Evolutionary conservation across 441 rosid species (phyloP).

Genomic region (Syzygium syzygioides): DNA sequence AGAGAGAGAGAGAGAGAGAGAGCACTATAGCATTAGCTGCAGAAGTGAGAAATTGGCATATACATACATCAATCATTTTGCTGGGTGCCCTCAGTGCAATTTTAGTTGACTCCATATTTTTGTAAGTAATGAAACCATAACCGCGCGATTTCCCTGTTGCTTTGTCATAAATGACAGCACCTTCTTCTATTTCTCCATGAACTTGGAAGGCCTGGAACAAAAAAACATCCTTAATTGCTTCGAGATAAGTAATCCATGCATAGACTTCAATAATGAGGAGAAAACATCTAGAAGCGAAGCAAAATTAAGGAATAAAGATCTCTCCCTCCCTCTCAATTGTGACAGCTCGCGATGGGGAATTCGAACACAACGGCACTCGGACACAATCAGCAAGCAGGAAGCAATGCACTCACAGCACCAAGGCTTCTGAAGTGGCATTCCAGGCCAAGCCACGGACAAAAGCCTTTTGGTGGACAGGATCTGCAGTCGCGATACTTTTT

Average conservation of each 20-base stretch:
- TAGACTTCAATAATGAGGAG: neutral
- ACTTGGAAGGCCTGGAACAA: slow-evolving; percentile 45
- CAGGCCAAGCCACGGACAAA: slow-evolving; percentile 86
- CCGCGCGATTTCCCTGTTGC: slow-evolving; percentile 76
- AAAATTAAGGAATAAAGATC: neutral
- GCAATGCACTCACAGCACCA: slow-evolving; percentile 75
- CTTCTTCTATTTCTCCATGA: slow-evolving; percentile 78
- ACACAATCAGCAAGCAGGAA: slow-evolving; percentile 38
- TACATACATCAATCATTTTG: slow-evolving; percentile 50
- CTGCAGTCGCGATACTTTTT: slow-evolving; percentile 60
- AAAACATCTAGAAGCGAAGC: neutral
- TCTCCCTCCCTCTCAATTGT: neutral
- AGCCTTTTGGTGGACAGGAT: slow-evolving; percentile 82
- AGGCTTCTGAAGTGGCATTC: slow-evolving; percentile 69
- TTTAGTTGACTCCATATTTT: slow-evolving; percentile 64
- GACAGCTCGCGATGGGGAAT: slow-evolving; percentile 4
- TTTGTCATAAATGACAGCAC: slow-evolving; percentile 72
- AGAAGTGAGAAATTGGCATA: neutral
- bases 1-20: neutral
- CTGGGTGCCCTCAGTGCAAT: slow-evolving; percentile 47
- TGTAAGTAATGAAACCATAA: slow-evolving; percentile 74
- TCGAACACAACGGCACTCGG: slow-evolving; percentile 20
- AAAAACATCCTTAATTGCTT: neutral
- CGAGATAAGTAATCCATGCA: slow-evolving; percentile 1
- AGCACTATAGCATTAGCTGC: neutral